Evolutionary conservation across 1,139 yeast species (phyloP).

Genomic region (Yamadazyma buinensis): DNA sequence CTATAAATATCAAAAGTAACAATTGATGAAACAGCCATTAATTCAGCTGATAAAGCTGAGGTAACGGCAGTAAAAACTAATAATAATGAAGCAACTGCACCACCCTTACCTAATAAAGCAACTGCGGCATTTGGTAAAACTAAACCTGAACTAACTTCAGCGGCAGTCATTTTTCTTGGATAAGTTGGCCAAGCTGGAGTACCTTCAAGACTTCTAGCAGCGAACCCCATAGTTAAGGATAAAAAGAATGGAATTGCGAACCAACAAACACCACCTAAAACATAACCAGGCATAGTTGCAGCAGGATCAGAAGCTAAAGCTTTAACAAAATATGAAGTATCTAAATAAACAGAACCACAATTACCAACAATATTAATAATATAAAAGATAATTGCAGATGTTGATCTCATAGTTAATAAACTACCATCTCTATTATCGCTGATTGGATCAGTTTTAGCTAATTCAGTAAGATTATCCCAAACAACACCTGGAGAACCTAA

Average conservation of each 20-base stretch:
- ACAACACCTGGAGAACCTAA: constrained; percentile 82
- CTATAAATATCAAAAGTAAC: constrained; percentile 83
- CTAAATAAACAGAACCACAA: constrained; percentile 77
- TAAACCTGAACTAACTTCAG: constrained; percentile 74
- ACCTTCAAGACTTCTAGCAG: constrained; percentile 67
- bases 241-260: constrained; percentile 81
- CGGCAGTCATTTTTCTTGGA: constrained; percentile 60
- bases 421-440: constrained; percentile 76
- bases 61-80: constrained; percentile 82
- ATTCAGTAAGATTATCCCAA: constrained; percentile 62
- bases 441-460: constrained; percentile 58
- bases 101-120: constrained; percentile 80
- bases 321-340: constrained; percentile 87
- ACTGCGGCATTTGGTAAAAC: constrained; percentile 86
- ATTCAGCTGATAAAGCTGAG: constrained; percentile 81
- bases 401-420: constrained; percentile 75
- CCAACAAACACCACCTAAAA: constrained; percentile 90
- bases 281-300: constrained; percentile 86
- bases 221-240: constrained; percentile 82
- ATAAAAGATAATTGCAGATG: constrained; percentile 75
- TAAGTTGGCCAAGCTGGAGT: constrained; percentile 73
- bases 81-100: constrained; percentile 75
- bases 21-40: constrained; percentile 82
- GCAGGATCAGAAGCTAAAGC: constrained; percentile 86
- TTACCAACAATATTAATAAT: constrained; percentile 82